Conservation (phyloP, 495 filamentous ascomycete species). For the Sabuloglossum arenarium region DNA sequence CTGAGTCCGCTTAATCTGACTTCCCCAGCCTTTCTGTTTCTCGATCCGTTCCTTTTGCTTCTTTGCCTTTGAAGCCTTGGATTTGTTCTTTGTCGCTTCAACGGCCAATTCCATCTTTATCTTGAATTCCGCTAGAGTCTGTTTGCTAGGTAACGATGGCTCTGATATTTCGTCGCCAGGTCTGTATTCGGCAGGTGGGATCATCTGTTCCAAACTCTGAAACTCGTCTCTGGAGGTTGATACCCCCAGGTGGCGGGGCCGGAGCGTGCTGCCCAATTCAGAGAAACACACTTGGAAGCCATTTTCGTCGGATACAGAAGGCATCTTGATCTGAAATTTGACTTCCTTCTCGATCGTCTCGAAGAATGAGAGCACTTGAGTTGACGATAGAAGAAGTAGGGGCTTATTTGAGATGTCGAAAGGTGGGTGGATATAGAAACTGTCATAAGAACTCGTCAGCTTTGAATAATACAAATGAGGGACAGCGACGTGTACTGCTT, state of each 20-base stretch:
- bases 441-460: slow-evolving; percentile 13
- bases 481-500: neutral
- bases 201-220: slow-evolving; percentile 12
- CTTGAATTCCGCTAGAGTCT: slow-evolving; percentile 2
- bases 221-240: slow-evolving; percentile 19
- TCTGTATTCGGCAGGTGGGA: slow-evolving; percentile 12
- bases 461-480: neutral
- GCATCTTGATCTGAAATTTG: slow-evolving; percentile 26
- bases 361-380: slow-evolving; percentile 38
- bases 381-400: slow-evolving; percentile 39
- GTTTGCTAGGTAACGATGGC: neutral
- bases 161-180: slow-evolving; percentile 5
- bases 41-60: slow-evolving; percentile 1
- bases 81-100: slow-evolving; percentile 2
- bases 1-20: slow-evolving; percentile 5
- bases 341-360: slow-evolving; percentile 34
- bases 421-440: slow-evolving; percentile 46
- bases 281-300: slow-evolving; percentile 37
- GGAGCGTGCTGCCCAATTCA: slow-evolving; percentile 26
- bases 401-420: slow-evolving; percentile 21
- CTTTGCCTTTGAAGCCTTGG: slow-evolving; percentile 3
- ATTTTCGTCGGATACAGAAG: slow-evolving; percentile 19
- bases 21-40: neutral
- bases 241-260: slow-evolving; percentile 42
- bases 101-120: neutral